Base-by-base conservation (phyloP, 768 basidiomycete genomes). In the Ephemerocybe angulata region DNA sequence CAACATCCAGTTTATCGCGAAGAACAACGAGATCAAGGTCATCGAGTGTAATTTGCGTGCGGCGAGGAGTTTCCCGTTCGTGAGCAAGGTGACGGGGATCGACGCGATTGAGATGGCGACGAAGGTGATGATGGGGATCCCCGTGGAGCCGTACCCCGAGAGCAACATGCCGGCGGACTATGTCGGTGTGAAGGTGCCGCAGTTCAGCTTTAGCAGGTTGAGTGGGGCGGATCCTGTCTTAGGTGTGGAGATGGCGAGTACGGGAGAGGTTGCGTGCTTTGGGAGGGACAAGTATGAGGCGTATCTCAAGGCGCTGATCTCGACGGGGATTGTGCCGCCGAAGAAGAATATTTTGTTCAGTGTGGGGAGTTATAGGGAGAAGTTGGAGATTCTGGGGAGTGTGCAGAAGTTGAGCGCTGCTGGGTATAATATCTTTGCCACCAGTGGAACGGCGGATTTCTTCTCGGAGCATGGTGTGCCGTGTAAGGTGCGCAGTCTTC, bases 1-100 rank as follows among this genome's bases (percentile, higher is more conserved):
- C 84, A 99, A 99, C 68, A 99, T 99, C 67, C 96, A 99, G 76
- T 98, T 99, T 75, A 98, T 99, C 63, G 96, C 96, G 49, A 99
- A 99, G 83, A 90, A 99, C 75, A 98, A 98, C 75, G 96, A 98
- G 72, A 98, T 99, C 80, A 99, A 99, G 80, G 96, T 99, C 63
- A 99, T 99, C 69, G 96, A 99, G 71, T 98, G 96, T 74, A 99
- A 99, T 73, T 77, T 99, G 30, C 92, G 96, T 53, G 97, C 97
- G 0, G 96, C 96, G 22, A 85, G 96, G 58, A 98, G 96, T 0
- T 98, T 96, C 84, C 96, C 96, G 38, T 99, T 99, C 77, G 96
- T 99, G 24, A 97, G 94, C 7, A 99, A 99, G 72, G 93, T 97
- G 57, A 98, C 97, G 7, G 94, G 94, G 30, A 81, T 98, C 62